Evolutionary conservation across 2,329 filamentous ascomycete genomes (phyloP).

Genomic region (Cladosporium oxysporum): DNA sequence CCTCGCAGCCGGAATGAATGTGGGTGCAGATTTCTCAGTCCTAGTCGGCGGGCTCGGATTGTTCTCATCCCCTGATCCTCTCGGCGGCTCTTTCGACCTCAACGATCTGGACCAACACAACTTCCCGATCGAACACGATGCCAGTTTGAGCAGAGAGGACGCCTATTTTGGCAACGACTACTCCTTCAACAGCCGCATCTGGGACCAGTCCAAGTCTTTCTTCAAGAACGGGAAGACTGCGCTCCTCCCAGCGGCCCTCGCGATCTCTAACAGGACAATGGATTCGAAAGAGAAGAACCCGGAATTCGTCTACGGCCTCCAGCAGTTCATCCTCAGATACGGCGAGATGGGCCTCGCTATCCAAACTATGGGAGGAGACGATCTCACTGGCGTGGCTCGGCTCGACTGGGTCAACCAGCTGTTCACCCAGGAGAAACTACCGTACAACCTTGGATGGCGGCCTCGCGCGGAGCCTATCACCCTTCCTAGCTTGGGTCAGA

Average conservation of each 20-base stretch:
- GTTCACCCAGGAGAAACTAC: conserved; percentile 42
- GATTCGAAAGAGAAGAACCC: conserved; percentile 36
- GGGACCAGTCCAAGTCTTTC: conserved; percentile 26
- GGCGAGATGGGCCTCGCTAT: conserved; percentile 43
- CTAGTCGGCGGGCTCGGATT: conserved; percentile 32
- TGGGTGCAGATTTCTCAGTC: conserved; percentile 34
- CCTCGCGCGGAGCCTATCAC: conserved; percentile 31
- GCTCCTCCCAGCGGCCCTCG: conserved; percentile 6
- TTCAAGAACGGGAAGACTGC: conserved; percentile 9
- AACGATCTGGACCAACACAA: conserved; percentile 36
- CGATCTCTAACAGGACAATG: conserved; percentile 23
- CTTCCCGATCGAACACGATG: conserved; percentile 43
- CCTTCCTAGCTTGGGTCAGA: conserved; percentile 28
- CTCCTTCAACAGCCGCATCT: conserved; percentile 36
- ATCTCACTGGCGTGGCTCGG: conserved; percentile 35
- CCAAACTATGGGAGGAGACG: conserved; percentile 38
- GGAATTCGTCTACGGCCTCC: conserved; percentile 34
- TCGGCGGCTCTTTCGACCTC: conserved; percentile 29
- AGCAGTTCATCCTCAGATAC: conserved; percentile 40
- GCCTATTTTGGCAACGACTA: conserved; percentile 39
- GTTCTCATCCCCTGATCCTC: conserved; percentile 26
- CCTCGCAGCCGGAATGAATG: conserved; percentile 32
- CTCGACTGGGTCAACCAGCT: conserved; percentile 39
- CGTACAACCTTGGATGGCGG: conserved; percentile 41
- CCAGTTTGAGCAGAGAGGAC: conserved; percentile 38